Conservation (phyloP, 257 asterid species). For the Solanum appendiculatum region DNA sequence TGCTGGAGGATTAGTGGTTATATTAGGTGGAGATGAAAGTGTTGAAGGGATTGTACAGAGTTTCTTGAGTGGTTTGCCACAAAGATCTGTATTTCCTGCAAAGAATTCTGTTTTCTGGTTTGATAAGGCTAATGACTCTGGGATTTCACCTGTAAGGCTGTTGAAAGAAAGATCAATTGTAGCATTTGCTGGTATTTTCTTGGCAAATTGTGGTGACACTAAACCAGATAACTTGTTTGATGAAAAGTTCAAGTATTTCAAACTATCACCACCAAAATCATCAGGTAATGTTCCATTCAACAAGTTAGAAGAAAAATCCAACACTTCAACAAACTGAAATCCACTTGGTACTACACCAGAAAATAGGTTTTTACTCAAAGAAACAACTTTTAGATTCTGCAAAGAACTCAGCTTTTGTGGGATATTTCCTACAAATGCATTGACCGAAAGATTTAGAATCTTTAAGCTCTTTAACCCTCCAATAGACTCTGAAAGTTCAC, state of each 20-base stretch:
- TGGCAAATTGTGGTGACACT: constrained; percentile 43
- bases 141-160: constrained; percentile 68
- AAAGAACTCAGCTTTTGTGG: constrained; percentile 31
- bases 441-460: constrained; percentile 47
- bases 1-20: constrained; percentile 47
- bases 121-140: constrained; percentile 30
- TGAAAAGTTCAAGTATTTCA: constrained; percentile 69
- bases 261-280: constrained; percentile 51
- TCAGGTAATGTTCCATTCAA: constrained; percentile 58
- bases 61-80: constrained; percentile 67
- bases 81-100: constrained; percentile 56
- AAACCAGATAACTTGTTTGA: constrained; percentile 59
- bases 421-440: constrained; percentile 46
- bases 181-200: constrained; percentile 43
- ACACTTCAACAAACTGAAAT: constrained; percentile 27
- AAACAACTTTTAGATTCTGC: constrained; percentile 38
- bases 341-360: constrained; percentile 47
- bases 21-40: constrained; percentile 47
- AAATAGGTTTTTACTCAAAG: constrained; percentile 40
- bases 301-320: constrained; percentile 63
- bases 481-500: constrained; percentile 27
- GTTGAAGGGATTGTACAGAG: constrained; percentile 67
- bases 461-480: constrained; percentile 11
- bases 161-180: constrained; percentile 76
- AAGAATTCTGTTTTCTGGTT: constrained; percentile 62